phyloP scores from a whole-genome alignment of 2,329 filamentous ascomycete species.

The Verticillium dahliae region DNA sequence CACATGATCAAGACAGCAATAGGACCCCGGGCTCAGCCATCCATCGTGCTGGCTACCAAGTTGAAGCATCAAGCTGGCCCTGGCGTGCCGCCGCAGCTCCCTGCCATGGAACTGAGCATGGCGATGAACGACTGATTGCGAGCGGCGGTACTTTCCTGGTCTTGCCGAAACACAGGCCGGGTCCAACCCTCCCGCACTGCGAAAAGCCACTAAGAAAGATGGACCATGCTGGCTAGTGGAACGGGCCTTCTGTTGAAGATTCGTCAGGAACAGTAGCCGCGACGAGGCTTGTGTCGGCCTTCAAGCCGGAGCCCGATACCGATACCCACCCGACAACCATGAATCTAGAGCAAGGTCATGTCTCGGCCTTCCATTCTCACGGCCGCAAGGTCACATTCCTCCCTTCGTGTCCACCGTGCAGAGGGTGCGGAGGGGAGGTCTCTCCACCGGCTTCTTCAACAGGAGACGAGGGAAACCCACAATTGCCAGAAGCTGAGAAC shows the following conservation, averaged over 20 bases:
- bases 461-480: not conserved
- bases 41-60: not conserved
- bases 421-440: not conserved
- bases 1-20: not conserved
- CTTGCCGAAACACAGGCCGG: not conserved
- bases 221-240: not conserved
- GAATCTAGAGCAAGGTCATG: slow-evolving; percentile 18
- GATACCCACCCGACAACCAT: slow-evolving; percentile 9
- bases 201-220: not conserved
- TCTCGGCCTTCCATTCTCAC: not conserved
- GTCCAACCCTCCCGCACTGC: not conserved
- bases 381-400: not conserved
- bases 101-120: not conserved
- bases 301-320: not conserved
- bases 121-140: not conserved
- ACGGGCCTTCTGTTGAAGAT: slow-evolving; percentile 1
- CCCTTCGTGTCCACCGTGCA: not conserved
- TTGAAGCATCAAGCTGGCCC: not conserved
- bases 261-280: not conserved
- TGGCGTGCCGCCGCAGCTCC: not conserved
- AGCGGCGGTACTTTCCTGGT: not conserved
- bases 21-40: not conserved
- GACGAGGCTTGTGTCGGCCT: not conserved
- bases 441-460: not conserved
- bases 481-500: not conserved